A percentile compares a stretch with the other conserved stretches of the same genome.
Conservation (phyloP, 1,139 yeast genomes). For the Meyerozyma athensensis region DNA sequence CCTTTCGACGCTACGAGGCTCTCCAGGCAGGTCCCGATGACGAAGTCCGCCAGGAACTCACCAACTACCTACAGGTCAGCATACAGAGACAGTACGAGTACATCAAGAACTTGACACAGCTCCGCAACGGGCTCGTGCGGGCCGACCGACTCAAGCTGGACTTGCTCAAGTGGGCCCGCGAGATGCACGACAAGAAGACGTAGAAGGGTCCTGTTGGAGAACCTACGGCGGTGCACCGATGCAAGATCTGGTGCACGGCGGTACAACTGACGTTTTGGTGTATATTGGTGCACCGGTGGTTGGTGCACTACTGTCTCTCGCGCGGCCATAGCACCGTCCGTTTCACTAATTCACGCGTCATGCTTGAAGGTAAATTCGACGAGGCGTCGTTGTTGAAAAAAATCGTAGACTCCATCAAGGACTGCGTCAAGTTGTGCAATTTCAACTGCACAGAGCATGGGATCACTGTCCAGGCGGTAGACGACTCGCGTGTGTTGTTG, state of each 20-base stretch:
- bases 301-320: background rate
- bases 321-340: background rate
- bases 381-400: slow-evolving; percentile 90
- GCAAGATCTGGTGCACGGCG: too few species aligned
- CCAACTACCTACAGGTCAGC: slow-evolving; percentile 43
- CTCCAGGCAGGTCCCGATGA: slow-evolving; percentile 30
- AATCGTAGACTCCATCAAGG: slow-evolving; percentile 89
- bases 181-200: slow-evolving; percentile 66
- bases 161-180: slow-evolving; percentile 77
- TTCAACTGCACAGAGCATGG: slow-evolving; percentile 95
- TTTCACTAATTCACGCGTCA: slow-evolving; percentile 17
- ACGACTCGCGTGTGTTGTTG: slow-evolving; percentile 90
- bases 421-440: slow-evolving; percentile 90
- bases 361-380: slow-evolving; percentile 97
- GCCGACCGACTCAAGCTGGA: slow-evolving; percentile 72
- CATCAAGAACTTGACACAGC: slow-evolving; percentile 65
- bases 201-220: background rate
- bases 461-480: slow-evolving; percentile 94
- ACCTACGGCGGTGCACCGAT: too few species aligned
- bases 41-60: slow-evolving; percentile 35
- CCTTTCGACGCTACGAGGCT: slow-evolving; percentile 25
- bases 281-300: too few species aligned
- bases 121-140: slow-evolving; percentile 70
- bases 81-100: slow-evolving; percentile 89
- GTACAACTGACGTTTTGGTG: too few species aligned